A percentile compares a stretch with the other conserved stretches of the same genome.
These are phyloP conservation scores for Neofusicoccum kwambonambiense DNA, from an alignment of 2,329 filamentous ascomycete species.

Conservation along the genomic window DNA sequence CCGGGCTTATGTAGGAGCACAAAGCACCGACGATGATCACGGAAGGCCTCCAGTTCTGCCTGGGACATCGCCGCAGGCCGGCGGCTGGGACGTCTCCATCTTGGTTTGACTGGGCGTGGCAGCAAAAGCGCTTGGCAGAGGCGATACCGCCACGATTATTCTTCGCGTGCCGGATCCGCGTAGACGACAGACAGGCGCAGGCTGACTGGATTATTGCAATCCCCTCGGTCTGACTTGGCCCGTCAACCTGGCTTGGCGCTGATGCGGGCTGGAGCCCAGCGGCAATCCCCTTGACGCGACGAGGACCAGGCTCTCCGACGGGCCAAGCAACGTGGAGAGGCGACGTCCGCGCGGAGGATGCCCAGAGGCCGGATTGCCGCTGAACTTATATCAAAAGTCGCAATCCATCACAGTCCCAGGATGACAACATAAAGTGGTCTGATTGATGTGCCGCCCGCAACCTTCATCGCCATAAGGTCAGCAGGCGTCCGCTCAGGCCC, in stretches of 20 bases:
- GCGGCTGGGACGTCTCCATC: neutral
- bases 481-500: neutral
- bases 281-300: neutral
- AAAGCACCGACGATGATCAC: constrained; percentile 1
- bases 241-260: constrained; percentile 5
- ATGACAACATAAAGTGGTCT: neutral
- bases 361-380: neutral
- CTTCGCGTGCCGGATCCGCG: neutral
- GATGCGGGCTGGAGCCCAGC: constrained; percentile 8
- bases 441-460: neutral
- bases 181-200: neutral
- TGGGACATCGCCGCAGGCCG: neutral
- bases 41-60: neutral
- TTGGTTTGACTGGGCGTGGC: constrained; percentile 14
- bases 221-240: constrained; percentile 6
- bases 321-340: neutral
- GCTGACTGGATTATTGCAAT: neutral
- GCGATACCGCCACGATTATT: neutral
- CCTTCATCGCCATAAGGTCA: neutral
- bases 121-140: neutral
- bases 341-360: neutral
- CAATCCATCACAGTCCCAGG: neutral
- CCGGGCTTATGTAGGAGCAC: constrained; percentile 1
- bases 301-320: neutral
- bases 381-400: neutral